These are phyloP conservation scores for Neurospora tetraspora DNA, from an alignment of 495 filamentous ascomycete genomes.

Conservation along the genomic window DNA sequence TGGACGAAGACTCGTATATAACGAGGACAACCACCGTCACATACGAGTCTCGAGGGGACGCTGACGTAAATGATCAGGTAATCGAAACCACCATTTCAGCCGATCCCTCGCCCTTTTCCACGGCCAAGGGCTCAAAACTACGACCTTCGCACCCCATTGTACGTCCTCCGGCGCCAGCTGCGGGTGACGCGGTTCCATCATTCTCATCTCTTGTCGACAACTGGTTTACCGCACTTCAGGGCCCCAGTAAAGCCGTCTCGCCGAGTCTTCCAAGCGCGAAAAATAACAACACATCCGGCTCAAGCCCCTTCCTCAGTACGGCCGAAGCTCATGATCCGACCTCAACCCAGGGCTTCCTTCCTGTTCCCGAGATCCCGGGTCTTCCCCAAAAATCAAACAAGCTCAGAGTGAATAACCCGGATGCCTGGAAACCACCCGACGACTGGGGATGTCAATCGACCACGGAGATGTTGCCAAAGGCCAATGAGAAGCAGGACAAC, in stretches of 20 bases:
- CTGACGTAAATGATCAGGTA: slow-evolving; percentile 18
- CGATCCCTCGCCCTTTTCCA: slow-evolving; percentile 12
- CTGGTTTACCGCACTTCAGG: slow-evolving; percentile 9
- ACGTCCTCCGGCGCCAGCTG: slow-evolving; percentile 1
- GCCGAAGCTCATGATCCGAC: background rate
- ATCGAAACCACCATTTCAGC: slow-evolving; percentile 29
- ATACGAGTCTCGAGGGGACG: slow-evolving; percentile 20
- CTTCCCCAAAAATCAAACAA: background rate
- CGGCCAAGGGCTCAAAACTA: slow-evolving; percentile 2
- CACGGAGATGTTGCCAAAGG: background rate
- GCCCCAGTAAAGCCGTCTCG: background rate
- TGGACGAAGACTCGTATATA: slow-evolving; percentile 29
- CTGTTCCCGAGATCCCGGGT: background rate
- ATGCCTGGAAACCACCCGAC: slow-evolving; percentile 29
- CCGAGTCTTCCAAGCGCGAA: background rate
- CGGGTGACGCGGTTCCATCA: background rate
- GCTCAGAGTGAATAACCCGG: slow-evolving; percentile 19
- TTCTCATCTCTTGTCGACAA: slow-evolving; percentile 8
- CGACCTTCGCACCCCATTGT: slow-evolving; percentile 15
- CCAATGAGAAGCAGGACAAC: background rate
- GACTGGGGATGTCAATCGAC: slow-evolving; percentile 12
- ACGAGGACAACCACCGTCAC: slow-evolving; percentile 26
- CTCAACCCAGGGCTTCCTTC: background rate
- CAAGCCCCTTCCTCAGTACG: background rate
- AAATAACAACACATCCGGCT: background rate